A percentile compares a stretch with the other conserved stretches of the same genome.
These are phyloP conservation scores for Francoa sonchifolia DNA, from an alignment of 441 rosid species.

Conservation along the genomic window DNA sequence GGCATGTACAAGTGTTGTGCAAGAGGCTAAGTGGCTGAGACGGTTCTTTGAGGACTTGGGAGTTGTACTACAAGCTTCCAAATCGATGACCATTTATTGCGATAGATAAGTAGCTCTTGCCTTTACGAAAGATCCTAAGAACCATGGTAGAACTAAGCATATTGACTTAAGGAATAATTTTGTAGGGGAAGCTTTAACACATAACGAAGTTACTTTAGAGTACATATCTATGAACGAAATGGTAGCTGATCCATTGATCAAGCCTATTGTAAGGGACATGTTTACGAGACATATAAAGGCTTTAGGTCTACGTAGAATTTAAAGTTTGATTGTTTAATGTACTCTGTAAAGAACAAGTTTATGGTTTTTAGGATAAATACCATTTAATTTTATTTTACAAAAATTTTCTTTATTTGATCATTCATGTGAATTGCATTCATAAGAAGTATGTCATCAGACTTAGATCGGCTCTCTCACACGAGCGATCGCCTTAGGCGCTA, in stretches of 20 bases:
- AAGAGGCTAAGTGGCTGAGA: not conserved
- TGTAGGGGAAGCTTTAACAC: not conserved
- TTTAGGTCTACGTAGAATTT: too few relatives aligned
- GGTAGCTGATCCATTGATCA: conserved; percentile 5
- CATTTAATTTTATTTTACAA: too few relatives aligned
- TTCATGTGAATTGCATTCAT: too few relatives aligned
- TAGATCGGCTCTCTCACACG: too few relatives aligned
- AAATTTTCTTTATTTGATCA: too few relatives aligned
- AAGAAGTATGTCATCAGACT: too few relatives aligned
- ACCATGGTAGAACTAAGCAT: conserved; percentile 1
- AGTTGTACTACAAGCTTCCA: not conserved
- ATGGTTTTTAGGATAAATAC: too few relatives aligned
- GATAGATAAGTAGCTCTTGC: conserved; percentile 1
- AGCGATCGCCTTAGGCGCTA: too few relatives aligned
- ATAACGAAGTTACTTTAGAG: conserved; percentile 7
- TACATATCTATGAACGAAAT: not conserved
- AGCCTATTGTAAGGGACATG: too few relatives aligned
- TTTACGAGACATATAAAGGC: too few relatives aligned
- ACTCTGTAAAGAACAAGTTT: too few relatives aligned
- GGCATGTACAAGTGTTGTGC: not conserved
- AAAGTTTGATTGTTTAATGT: too few relatives aligned
- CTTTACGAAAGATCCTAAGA: not conserved
- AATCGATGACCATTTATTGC: not conserved
- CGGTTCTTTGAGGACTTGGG: not conserved
- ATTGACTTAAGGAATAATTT: conserved; percentile 1